These are phyloP conservation scores for Yamadazyma paraphyllophila DNA, from an alignment of 805 yeast genomes.

Conservation along the genomic window DNA sequence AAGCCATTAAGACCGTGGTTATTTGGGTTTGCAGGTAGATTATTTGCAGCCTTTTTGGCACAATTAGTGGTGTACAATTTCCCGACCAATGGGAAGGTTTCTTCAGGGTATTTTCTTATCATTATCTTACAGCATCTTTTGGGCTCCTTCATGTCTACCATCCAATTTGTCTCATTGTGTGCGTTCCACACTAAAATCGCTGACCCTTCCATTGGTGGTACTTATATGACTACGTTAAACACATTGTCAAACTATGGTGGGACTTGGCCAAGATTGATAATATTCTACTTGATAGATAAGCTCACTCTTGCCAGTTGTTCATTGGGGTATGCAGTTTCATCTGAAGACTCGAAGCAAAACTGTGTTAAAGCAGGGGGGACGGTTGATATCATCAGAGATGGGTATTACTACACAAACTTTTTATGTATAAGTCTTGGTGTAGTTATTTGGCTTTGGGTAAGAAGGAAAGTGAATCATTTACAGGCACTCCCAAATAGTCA, in stretches of 20 bases:
- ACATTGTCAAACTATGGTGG: constrained; percentile 94
- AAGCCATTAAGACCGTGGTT: constrained; percentile 87
- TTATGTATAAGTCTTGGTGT: constrained; percentile 71
- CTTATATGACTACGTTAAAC: constrained; percentile 94
- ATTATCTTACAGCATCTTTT: constrained; percentile 81
- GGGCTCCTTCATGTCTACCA: constrained; percentile 89
- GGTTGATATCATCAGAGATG: constrained; percentile 62
- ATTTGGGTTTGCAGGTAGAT: constrained; percentile 78
- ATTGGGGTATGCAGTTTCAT: constrained; percentile 14
- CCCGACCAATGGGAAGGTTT: constrained; percentile 55
- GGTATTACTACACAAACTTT: constrained; percentile 76
- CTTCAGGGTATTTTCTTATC: constrained; percentile 56
- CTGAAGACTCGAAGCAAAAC: constrained; percentile 41
- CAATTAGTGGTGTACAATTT: constrained; percentile 69
- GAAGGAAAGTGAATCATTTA: constrained; percentile 55
- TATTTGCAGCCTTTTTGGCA: constrained; percentile 72
- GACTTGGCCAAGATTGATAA: constrained; percentile 91
- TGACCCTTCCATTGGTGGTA: constrained; percentile 94
- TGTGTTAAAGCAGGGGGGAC: constrained; percentile 58
- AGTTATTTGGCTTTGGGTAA: constrained; percentile 64
- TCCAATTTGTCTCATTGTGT: constrained; percentile 90
- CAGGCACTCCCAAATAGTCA: constrained; percentile 71
- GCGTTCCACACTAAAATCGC: constrained; percentile 96
- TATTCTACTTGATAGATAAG: constrained; percentile 75
- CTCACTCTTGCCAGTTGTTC: constrained; percentile 67